Conservation (phyloP, 306 rosid genomes). For the Begonia masoniana region DNA sequence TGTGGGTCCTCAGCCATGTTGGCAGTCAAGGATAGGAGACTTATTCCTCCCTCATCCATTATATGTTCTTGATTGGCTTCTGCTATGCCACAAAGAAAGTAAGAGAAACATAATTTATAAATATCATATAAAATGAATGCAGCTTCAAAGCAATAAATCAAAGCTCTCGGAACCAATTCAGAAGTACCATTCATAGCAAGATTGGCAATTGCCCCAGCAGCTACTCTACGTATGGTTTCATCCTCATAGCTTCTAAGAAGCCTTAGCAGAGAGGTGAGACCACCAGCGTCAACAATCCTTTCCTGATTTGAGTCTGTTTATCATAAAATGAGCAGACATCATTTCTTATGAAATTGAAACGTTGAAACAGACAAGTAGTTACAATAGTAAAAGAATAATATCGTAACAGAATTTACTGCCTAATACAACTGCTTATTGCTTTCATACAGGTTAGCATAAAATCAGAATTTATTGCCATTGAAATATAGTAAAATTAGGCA, state of each 20-base stretch:
- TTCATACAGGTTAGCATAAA: too few species aligned
- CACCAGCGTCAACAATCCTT: conserved; percentile 92
- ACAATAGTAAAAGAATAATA: too few species aligned
- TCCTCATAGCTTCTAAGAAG: conserved; percentile 96
- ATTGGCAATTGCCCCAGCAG: conserved; percentile 98
- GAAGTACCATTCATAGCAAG: conserved; percentile 90
- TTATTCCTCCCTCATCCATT: conserved; percentile 89
- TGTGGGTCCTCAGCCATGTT: conserved; percentile 96
- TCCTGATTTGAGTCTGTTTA: conserved; percentile 85
- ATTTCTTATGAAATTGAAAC: too few species aligned
- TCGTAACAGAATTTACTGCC: too few species aligned
- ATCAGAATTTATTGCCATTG: too few species aligned
- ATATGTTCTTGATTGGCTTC: conserved; percentile 95
- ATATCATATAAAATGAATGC: too few species aligned
- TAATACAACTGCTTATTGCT: too few species aligned
- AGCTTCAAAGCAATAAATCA: too few species aligned
- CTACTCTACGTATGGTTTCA: conserved; percentile 94
- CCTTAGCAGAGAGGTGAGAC: conserved; percentile 85
- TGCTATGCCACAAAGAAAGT: conserved; percentile 28
- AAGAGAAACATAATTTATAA: too few species aligned
- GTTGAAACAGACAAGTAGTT: too few species aligned
- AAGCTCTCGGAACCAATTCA: conserved; percentile 6
- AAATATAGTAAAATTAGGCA: too few species aligned
- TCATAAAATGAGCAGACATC: not conserved
- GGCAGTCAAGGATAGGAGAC: conserved; percentile 79